Evolutionary conservation across 2,329 filamentous ascomycete species (phyloP).

Genomic region (Nemania sp.): DNA sequence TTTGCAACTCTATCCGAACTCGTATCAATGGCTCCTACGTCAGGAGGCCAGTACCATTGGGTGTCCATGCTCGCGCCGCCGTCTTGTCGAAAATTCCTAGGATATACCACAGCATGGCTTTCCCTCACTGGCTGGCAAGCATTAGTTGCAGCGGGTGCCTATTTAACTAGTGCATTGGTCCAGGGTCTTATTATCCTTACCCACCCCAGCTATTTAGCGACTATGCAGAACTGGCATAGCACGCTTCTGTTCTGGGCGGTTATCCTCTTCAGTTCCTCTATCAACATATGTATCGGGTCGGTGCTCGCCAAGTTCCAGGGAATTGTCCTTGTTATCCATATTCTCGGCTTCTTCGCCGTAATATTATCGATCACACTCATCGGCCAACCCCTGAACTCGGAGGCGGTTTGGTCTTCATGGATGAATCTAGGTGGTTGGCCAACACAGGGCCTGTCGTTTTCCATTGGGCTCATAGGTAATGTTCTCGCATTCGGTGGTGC

Average conservation of each 20-base stretch:
- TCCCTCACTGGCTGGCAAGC: conserved; percentile 41
- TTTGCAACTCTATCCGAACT: conserved; percentile 61
- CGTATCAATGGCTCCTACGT: conserved; percentile 55
- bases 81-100: conserved; percentile 26
- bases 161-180: conserved; percentile 37
- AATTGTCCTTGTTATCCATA: conserved; percentile 55
- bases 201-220: conserved; percentile 32
- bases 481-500: conserved; percentile 53
- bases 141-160: conserved; percentile 26
- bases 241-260: conserved; percentile 52
- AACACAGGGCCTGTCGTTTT: conserved; percentile 54
- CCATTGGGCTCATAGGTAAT: conserved; percentile 35
- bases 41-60: conserved; percentile 44
- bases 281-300: conserved; percentile 49
- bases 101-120: conserved; percentile 43
- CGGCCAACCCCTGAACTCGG: conserved; percentile 36
- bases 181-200: conserved; percentile 40
- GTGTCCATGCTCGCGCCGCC: conserved; percentile 44
- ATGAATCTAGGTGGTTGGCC: conserved; percentile 62
- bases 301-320: conserved; percentile 55
- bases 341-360: conserved; percentile 49
- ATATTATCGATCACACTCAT: conserved; percentile 51
- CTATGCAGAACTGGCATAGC: conserved; percentile 36
- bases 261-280: conserved; percentile 55
- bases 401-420: conserved; percentile 61